Evolutionary conservation across 257 asterid genomes (phyloP), one percentile per base, ranked within the genome.

Genomic region (Solanum ossicruentum): DNA sequence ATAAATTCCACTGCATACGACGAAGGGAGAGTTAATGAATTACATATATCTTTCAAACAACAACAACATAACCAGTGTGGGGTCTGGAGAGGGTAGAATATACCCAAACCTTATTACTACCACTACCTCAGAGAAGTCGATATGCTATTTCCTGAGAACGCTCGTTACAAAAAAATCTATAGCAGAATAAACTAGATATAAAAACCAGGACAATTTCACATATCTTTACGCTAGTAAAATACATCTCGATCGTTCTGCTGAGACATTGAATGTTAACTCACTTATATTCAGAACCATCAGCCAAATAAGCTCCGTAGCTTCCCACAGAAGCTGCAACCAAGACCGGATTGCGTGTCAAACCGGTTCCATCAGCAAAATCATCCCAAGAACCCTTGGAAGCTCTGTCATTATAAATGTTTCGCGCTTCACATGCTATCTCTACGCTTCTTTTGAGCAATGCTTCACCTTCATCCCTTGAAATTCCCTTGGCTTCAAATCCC

Each of bases 271-370:
- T 43, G 8, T 57, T 13, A 51, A 20, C 86, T 1, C 8, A 93
- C 98, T 93, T 95, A 83, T 95, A 95, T 87, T 95, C 97, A 12
- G 98, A 94, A 79, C 98, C 98, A 86, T 95, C 98, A 0, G 97
- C 94, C 23, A 94, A 91, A 86, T 91, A 95, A 61, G 98, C 98
- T 43, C 97, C 98, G 47, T 93, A 94, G 91, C 98, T 95, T 69
- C 98, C 98, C 5, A 94, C 95, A 3, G 98, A 95, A 12, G 98
- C 98, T 85, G 95, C 98, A 28, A 95, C 98, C 81, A 93, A 84
- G 81, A 93, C 65, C 0, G 95, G 96, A 32, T 26, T 91, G 12
- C 61, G 85, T 16, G 81, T 84, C 6, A 67, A 83, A 43, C 70
- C 9, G 15, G 36, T 47, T 77, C 54, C 87, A 21, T 87, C 91